Evolutionary conservation across 2,329 filamentous ascomycete species (phyloP).

Genomic region (Phyllosticta ampelicida): DNA sequence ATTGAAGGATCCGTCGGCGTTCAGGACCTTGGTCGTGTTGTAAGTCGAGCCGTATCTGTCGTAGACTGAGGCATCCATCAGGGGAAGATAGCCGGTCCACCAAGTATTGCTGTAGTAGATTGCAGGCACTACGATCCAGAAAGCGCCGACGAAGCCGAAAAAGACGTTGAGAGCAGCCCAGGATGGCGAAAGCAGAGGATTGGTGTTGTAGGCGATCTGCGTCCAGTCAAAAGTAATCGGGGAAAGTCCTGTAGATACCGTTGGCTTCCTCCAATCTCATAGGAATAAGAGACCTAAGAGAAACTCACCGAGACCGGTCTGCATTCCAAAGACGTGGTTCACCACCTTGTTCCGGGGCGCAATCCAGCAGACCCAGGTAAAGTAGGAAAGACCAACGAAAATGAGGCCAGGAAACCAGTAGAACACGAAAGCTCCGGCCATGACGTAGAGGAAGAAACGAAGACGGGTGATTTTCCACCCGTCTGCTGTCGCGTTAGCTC

Average conservation of each 20-base stretch:
- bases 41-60: slow-evolving; percentile 58
- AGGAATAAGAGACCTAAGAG: too few species aligned
- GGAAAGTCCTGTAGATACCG: slow-evolving; percentile 7
- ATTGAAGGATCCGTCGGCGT: slow-evolving; percentile 22
- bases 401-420: slow-evolving; percentile 21
- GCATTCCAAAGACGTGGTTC: slow-evolving; percentile 20
- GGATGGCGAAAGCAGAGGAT: slow-evolving; percentile 21
- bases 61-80: slow-evolving; percentile 32
- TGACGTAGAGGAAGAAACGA: slow-evolving; percentile 17
- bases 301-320: slow-evolving; percentile 14
- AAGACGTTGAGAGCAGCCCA: slow-evolving; percentile 34
- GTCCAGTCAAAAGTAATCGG: slow-evolving; percentile 22
- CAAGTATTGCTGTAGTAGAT: slow-evolving; percentile 45
- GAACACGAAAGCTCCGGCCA: slow-evolving; percentile 16
- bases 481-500: slow-evolving; percentile 15
- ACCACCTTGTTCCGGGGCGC: slow-evolving; percentile 18
- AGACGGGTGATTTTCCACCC: slow-evolving; percentile 19
- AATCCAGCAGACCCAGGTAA: slow-evolving; percentile 20
- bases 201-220: slow-evolving; percentile 12
- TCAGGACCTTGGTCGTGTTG: slow-evolving; percentile 41
- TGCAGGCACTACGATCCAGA: slow-evolving; percentile 33
- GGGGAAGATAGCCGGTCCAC: slow-evolving; percentile 25
- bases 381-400: slow-evolving; percentile 15
- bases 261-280: too few species aligned
- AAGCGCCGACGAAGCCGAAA: slow-evolving; percentile 34